phyloP scores from a whole-genome alignment of 2,329 filamentous ascomycete genomes.

The Fusarium subtropicale region DNA sequence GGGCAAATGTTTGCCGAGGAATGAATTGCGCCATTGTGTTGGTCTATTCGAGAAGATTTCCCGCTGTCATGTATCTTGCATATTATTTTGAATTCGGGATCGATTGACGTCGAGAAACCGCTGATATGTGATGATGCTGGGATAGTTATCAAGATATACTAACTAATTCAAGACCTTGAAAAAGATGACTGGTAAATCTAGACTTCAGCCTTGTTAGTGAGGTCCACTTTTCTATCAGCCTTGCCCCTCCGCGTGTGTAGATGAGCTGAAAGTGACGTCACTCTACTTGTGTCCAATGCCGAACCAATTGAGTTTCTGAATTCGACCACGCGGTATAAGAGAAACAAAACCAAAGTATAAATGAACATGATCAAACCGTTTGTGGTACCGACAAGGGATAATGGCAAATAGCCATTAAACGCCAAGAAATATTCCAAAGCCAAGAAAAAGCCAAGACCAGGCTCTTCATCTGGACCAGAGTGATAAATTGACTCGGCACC shows the following conservation, averaged over 20 bases:
- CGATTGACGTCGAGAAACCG: background rate
- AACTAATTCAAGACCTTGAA: conserved; percentile 2
- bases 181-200: conserved; percentile 24
- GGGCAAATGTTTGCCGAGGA: conserved; percentile 78
- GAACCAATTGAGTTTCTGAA: conserved; percentile 37
- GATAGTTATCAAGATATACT: background rate
- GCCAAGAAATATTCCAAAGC: conserved; percentile 23
- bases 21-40: conserved; percentile 65
- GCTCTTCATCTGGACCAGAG: background rate
- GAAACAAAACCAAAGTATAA: background rate
- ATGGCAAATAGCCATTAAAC: conserved; percentile 3
- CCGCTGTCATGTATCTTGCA: background rate
- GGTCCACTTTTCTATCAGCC: conserved; percentile 1
- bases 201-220: conserved; percentile 34
- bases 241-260: conserved; percentile 34
- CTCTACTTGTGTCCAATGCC: background rate
- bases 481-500: conserved; percentile 17
- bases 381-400: conserved; percentile 3
- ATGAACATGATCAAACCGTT: conserved; percentile 7
- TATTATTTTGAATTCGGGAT: background rate
- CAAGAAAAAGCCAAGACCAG: conserved; percentile 23
- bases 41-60: background rate
- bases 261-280: conserved; percentile 41
- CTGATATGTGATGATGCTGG: background rate
- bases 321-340: conserved; percentile 33